Evolutionary conservation across 208 protist species (phyloP).

Genomic region (Leptomonas seymouri): DNA sequence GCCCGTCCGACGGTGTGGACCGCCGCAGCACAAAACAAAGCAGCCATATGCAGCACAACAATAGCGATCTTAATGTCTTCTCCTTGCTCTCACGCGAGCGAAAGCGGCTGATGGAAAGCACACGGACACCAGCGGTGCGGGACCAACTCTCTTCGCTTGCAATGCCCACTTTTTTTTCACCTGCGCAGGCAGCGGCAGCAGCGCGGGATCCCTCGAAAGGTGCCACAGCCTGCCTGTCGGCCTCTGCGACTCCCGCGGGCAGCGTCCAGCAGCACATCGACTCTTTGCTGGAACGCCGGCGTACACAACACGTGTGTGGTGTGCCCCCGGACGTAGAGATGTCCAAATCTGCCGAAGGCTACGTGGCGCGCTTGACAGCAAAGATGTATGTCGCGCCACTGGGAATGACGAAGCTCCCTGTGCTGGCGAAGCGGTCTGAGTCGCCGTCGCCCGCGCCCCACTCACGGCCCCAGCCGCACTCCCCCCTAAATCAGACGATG

Average conservation of each 20-base stretch:
- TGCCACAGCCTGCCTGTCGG: background rate
- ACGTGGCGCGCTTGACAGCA: conserved; percentile 42
- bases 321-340: conserved; percentile 8
- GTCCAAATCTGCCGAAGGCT: conserved; percentile 20
- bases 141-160: conserved; percentile 16
- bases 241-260: background rate
- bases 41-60: background rate
- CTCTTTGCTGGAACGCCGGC: conserved; percentile 10
- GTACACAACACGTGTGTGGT: conserved; percentile 6
- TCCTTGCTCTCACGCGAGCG: conserved; percentile 11
- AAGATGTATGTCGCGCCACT: conserved; percentile 33
- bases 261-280: conserved; percentile 16
- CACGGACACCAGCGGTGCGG: background rate
- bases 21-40: background rate
- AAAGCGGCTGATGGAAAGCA: conserved; percentile 5
- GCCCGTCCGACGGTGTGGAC: background rate
- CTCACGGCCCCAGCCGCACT: background rate
- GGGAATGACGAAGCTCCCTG: conserved; percentile 12
- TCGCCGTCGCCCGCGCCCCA: background rate
- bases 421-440: conserved; percentile 1
- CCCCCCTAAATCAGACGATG: background rate
- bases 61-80: background rate
- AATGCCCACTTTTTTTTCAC: conserved; percentile 1
- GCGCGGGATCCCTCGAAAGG: background rate
- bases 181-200: background rate